Base-by-base conservation (phyloP, 1,284 basidiomycete species). In the Blastosporella zonata region DNA sequence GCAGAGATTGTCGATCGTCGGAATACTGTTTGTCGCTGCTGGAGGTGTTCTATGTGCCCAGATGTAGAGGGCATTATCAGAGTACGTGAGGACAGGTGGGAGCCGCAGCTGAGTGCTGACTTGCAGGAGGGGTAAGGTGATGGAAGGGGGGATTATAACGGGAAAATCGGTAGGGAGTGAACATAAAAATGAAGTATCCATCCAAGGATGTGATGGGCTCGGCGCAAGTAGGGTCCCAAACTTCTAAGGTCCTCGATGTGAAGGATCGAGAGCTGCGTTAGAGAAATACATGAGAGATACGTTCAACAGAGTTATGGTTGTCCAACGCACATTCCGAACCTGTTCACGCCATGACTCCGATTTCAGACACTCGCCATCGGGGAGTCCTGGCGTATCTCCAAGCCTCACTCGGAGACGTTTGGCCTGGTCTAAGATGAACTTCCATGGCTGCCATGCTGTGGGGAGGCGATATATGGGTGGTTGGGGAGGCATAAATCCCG, bases 1-100 rank as follows among this genome's bases (percentile, higher is more conserved):
- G 31, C 73, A 72, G 33, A 91, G 67, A 57, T 87, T 85, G 59
- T 84, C 60, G 31, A 77, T 48, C 1, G 59, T 59, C 1, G 68
- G 67, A n/a, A n/a, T 10, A 61, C 37, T 2, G 29, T 20, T 20
- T 53, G 42, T 5, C 34, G 3, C 2, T 37, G 25, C 10, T 54
- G 44, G 45, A 4, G 58, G 46, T 13, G 60, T 64, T 42, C 65
- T 69, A 48, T 80, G 71, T 6, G 70, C 66, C 91, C 92, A 97
- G 63, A 97, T 97, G 73, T 94, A 98, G 6, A 98, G 76, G 2
- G 97, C 94, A 25, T 87, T 88, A 64, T 96, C 94, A 9, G 94
- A 90, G 62, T 97, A 98, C 1, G 94, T 97, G 39, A 96, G 75
- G 35, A 97, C 77, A 0, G 95, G 94, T 0, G 96, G 94, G 1